Evolutionary conservation across 495 filamentous ascomycete genomes (phyloP).

Genomic region (Evernia prunastri): DNA sequence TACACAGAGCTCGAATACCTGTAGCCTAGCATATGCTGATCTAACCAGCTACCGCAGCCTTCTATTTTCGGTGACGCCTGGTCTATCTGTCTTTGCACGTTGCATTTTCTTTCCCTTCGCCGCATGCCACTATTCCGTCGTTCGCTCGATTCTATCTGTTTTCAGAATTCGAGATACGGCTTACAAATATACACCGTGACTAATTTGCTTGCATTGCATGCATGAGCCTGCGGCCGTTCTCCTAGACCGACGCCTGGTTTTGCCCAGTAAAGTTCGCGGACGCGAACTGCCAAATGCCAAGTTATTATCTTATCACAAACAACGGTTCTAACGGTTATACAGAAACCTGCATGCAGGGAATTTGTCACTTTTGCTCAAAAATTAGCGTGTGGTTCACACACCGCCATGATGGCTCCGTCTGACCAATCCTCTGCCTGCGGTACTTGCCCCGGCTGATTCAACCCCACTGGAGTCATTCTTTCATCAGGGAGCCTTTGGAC

Average conservation of each 20-base stretch:
- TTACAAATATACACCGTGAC: neutral
- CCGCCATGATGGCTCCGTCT: neutral
- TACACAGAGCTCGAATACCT: neutral
- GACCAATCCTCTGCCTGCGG: neutral
- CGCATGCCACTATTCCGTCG: neutral
- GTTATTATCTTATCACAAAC: neutral
- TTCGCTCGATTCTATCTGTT: neutral
- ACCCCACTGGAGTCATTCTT: neutral
- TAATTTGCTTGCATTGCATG: neutral
- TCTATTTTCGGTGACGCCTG: neutral
- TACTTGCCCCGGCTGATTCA: neutral
- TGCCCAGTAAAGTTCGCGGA: neutral
- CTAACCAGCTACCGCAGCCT: neutral
- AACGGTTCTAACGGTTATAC: constrained; percentile 1
- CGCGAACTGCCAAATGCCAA: neutral
- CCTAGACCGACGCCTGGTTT: neutral
- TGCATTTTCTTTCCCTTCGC: neutral
- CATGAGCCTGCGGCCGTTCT: constrained; percentile 1
- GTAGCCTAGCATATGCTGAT: neutral
- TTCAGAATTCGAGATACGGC: neutral
- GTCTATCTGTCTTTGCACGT: neutral
- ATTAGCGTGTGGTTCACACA: neutral
- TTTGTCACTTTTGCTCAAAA: neutral
- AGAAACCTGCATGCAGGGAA: neutral
- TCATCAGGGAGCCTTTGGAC: neutral